Base-by-base conservation (phyloP, 2,329 filamentous ascomycete species). In the Ascocoryne sarcoides region DNA sequence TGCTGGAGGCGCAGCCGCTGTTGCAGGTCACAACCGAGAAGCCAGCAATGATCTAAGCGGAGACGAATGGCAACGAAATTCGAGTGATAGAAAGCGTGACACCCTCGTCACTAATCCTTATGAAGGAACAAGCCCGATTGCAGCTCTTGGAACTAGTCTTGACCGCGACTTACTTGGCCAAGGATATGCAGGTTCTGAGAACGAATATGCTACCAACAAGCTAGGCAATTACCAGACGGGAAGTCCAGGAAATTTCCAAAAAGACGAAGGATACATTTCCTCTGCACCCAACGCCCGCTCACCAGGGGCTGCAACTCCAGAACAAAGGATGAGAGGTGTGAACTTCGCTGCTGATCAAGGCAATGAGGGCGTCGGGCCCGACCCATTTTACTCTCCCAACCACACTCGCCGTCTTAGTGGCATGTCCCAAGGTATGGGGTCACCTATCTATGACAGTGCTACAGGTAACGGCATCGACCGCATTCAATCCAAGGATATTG, bases 401-500 rank as follows among this genome's bases (percentile, higher is more conserved):
- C 77, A 81, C 49, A 57, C 63, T 26, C 78, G 85, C 36, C 79
- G 92, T 53, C 68, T 89, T 34, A 94, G 87, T 58, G 89, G 86
- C 36, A 82, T 95, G 66, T 95, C 90, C 5, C 87, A 95, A 56
- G 90, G 89, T 33, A 87, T 95, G 75, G 73, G 71, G 3, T 92
- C 88, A 20, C 89, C 90, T 2, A 70, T 96, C 15, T 96, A 95
- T 56, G 92, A 98, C 59, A 80, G 85, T 44, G 76, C 89, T 3
- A 94, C 85, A 1, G 90, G 90, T 38, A 80, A 78, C 47, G 89
- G 88, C 23, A 84, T 95, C 38, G 89, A 96, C 51, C 75, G 82
- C 35, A 96, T 98, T 37, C 83, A 96, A 60, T 95, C 88, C 33
- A 92, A 93, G 65, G 92, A 98, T 57, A 93, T 98, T 54, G 84